These are phyloP conservation scores for Diplodia intermedia DNA, from an alignment of 2,329 filamentous ascomycete genomes.

Conservation along the genomic window DNA sequence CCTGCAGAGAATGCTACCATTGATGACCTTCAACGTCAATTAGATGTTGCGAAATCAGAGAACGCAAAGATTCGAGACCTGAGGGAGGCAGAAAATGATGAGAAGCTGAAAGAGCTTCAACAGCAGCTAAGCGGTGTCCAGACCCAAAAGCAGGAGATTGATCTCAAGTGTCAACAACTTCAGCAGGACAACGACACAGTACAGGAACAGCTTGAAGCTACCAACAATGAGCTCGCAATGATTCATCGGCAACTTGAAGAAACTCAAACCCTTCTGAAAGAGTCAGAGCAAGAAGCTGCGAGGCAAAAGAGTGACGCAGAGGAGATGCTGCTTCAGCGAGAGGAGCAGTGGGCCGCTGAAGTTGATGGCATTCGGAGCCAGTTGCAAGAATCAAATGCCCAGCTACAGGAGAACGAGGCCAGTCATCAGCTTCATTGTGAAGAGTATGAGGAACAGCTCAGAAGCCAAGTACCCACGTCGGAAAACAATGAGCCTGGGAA, in stretches of 20 bases:
- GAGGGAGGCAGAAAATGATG: not conserved
- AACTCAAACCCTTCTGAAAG: not conserved
- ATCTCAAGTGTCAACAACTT: not conserved
- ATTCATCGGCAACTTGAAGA: not conserved
- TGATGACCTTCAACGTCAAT: not conserved
- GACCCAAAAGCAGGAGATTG: not conserved
- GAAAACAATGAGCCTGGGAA: not conserved
- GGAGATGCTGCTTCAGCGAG: not conserved
- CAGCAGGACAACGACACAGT: not conserved
- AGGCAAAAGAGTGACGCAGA: not conserved
- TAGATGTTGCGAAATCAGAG: not conserved
- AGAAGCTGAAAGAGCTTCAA: not conserved
- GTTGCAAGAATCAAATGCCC: not conserved
- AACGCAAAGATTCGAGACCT: too few species aligned
- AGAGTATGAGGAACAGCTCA: slow-evolving; percentile 11
- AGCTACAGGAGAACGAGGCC: not conserved
- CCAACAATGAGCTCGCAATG: not conserved
- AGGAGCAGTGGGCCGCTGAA: slow-evolving; percentile 2
- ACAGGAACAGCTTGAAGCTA: not conserved
- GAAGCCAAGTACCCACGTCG: not conserved
- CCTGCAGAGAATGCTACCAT: too few species aligned
- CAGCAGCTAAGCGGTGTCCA: not conserved
- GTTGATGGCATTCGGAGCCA: not conserved
- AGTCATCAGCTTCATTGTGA: not conserved
- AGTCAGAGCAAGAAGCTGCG: not conserved